Conservation (phyloP, 768 basidiomycete genomes). For the Kwoniella mangroviensis region DNA sequence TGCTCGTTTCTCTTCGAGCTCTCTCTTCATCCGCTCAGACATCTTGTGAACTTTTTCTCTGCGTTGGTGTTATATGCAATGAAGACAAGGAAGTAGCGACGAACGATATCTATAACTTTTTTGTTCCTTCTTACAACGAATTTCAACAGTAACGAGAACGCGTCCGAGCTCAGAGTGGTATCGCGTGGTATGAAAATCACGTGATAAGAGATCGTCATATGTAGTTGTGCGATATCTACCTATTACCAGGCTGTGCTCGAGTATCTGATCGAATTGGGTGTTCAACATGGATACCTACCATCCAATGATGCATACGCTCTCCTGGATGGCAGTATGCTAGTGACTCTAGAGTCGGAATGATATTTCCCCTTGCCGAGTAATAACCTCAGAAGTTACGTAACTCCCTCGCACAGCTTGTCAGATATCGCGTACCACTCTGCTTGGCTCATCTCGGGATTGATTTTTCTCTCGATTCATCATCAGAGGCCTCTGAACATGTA, state of each 20-base stretch:
- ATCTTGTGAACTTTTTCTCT: slow-evolving; percentile 15
- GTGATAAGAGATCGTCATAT: not conserved
- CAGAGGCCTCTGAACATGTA: too few relatives aligned
- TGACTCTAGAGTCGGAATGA: not conserved
- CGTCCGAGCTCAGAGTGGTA: slow-evolving; percentile 1
- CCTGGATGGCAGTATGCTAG: not conserved
- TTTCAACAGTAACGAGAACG: not conserved
- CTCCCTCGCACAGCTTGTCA: not conserved
- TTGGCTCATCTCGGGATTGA: not conserved
- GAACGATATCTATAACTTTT: not conserved
- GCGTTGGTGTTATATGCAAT: not conserved
- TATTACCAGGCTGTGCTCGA: too few relatives aligned
- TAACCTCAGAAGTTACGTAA: not conserved
- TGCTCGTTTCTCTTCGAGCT: slow-evolving; percentile 86
- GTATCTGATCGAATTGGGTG: too few relatives aligned
- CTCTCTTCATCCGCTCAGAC: slow-evolving; percentile 66
- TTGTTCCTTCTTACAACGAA: not conserved
- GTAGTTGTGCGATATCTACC: too few relatives aligned
- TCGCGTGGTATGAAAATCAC: not conserved
- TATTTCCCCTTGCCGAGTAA: not conserved
- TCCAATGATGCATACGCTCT: not conserved
- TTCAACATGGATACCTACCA: too few relatives aligned
- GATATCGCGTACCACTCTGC: not conserved
- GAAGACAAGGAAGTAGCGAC: too few relatives aligned
- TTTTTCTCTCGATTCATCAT: not conserved